Conservation (phyloP, 176 grass and related monocot species). For the Juncus inflexus region DNA sequence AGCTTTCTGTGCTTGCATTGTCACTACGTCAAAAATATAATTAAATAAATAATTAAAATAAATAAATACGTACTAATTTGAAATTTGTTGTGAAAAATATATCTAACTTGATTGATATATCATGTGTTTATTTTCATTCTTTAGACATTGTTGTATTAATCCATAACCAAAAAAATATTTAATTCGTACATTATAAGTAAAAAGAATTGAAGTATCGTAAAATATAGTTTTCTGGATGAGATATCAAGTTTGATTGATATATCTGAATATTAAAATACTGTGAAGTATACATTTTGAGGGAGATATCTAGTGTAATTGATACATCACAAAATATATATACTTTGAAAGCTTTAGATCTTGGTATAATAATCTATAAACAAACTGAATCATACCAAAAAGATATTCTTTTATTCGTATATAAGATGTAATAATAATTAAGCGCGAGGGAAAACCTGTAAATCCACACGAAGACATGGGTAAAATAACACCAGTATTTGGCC, state of each 20-base stretch:
- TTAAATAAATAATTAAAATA: neutral
- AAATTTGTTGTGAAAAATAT: slow-evolving; percentile 24
- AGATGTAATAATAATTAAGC: slow-evolving; percentile 7
- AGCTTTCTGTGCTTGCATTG: slow-evolving; percentile 78
- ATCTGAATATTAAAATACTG: slow-evolving; percentile 1
- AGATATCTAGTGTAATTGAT: neutral
- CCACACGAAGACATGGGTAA: slow-evolving; percentile 65
- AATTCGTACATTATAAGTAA: neutral
- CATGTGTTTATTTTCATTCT: neutral
- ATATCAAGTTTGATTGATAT: neutral
- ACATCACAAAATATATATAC: neutral
- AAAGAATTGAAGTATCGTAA: slow-evolving; percentile 7
- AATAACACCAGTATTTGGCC: slow-evolving; percentile 91
- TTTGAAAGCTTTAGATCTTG: slow-evolving; percentile 19
- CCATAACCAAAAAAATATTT: slow-evolving; percentile 4
- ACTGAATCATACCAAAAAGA: too few relatives aligned
- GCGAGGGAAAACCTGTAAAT: slow-evolving; percentile 61
- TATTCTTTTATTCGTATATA: slow-evolving; percentile 7
- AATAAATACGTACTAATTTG: slow-evolving; percentile 5
- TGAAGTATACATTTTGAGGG: neutral
- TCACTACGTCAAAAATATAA: slow-evolving; percentile 52
- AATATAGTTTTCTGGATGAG: neutral
- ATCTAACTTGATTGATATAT: slow-evolving; percentile 18
- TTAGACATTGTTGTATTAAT: too few relatives aligned
- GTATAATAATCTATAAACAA: neutral